Base-by-base conservation (phyloP, 2,329 filamentous ascomycete species). In the Lasiodiplodia sp. region DNA sequence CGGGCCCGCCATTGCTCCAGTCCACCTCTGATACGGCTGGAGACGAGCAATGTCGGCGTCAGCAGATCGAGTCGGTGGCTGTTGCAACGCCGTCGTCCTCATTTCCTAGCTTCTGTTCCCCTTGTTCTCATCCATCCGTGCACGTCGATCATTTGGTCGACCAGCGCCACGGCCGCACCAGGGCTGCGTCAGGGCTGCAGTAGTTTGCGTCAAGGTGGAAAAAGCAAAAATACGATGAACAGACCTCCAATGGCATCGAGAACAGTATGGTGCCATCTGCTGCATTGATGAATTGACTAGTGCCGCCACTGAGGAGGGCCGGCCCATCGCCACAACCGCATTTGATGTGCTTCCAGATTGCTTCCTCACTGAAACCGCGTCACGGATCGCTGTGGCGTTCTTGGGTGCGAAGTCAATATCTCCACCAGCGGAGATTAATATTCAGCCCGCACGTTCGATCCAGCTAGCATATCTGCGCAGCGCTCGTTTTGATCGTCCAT, bases 101-200 rank as follows among this genome's bases (percentile, higher is more conserved):
- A 25, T 21, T 63, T 63, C n/a, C 58, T 63, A 10, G 31, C 31
- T 10, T 34, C 31, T 34, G 28, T 28, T 28, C 28, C 28, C 28
- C 34, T 40, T 40, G 21, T 40, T 21, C 10, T 23, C 55, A 28
- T 28, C 28, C 31, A 40, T 21, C 56, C 23, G 44, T 63, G 49
- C 44, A 63, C 28, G n/a, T 51, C 40, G 10, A 58, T 44, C 11
- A 44, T 37, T 10, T 58, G 7, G 37, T 18, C n/a, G n/a, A 40
- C 38, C 16, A 34, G 6, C 25, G 58, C 58, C 58, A 51, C 58
- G n/a, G 18, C 25, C 58, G 44, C 44, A 34, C 58, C 25, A 51
- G 34, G 25, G 58, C 40, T 63, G 58, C 44, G 18, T 18, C 58
- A 51, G 40, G 44, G 58, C 40, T 63, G 58, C 58, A 63, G 58